Percentiles rank a stretch among this genome's conserved stretches.
These are phyloP conservation scores for Fusarium temperatum DNA, from an alignment of 2,329 filamentous ascomycete species.

Conservation along the genomic window DNA sequence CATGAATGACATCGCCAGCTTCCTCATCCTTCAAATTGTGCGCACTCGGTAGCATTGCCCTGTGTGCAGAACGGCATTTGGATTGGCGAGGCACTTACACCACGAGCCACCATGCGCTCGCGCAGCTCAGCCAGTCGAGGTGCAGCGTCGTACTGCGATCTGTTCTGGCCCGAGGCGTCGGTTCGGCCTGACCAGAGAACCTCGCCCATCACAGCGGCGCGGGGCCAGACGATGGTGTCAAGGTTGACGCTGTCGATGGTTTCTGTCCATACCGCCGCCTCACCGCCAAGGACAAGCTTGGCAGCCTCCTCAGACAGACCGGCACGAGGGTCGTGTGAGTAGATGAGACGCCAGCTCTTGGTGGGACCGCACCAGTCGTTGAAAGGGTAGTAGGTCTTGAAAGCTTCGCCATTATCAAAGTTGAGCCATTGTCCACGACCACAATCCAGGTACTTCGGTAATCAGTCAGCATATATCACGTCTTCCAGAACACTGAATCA, in stretches of 20 bases:
- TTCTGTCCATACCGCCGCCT: conserved; percentile 84
- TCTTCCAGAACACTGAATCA: no score
- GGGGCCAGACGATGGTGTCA: conserved; percentile 81
- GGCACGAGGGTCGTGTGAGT: conserved; percentile 78
- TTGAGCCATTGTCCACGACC: conserved; percentile 83
- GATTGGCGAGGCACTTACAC: conserved; percentile 70
- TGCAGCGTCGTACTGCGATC: conserved; percentile 74
- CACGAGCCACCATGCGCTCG: conserved; percentile 76
- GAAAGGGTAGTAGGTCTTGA: conserved; percentile 71
- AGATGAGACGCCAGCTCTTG: conserved; percentile 85
- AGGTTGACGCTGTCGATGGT: conserved; percentile 79
- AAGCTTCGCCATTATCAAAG: conserved; percentile 66
- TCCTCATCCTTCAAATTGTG: conserved; percentile 18
- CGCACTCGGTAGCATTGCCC: conserved; percentile 42
- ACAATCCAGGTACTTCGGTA: conserved; percentile 78
- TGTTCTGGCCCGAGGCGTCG: conserved; percentile 72
- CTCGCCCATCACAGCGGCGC: conserved; percentile 77
- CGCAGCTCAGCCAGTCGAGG: conserved; percentile 79
- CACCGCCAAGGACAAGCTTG: conserved; percentile 80
- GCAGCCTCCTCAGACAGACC: conserved; percentile 69
- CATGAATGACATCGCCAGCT: background rate
- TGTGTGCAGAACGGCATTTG: conserved; percentile 67
- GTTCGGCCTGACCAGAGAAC: conserved; percentile 80
- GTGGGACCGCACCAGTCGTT: conserved; percentile 81
- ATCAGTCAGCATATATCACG: conserved; percentile 29